Conservation (phyloP, 768 basidiomycete species). For the Boletus tylopilopsis region DNA sequence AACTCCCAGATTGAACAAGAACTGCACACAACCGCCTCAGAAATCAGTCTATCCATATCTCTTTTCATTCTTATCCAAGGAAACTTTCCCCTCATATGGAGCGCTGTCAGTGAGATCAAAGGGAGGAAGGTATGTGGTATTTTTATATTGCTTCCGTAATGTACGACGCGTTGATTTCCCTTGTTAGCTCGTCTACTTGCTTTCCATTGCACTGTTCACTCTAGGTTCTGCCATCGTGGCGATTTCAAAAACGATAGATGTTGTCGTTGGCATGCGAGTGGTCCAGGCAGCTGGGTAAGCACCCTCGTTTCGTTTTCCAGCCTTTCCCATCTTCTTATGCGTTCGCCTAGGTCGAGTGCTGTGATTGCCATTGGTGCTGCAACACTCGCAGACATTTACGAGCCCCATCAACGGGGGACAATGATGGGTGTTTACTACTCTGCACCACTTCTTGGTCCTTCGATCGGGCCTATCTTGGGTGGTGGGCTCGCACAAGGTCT, state of each 20-base stretch:
- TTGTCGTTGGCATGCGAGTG: constrained; percentile 64
- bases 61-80: constrained; percentile 75
- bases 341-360: constrained; percentile 49
- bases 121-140: constrained; percentile 56
- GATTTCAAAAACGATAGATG: constrained; percentile 48
- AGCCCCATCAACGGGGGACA: constrained; percentile 67
- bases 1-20: constrained; percentile 60
- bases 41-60: constrained; percentile 68
- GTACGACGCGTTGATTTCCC: not conserved
- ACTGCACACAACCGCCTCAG: constrained; percentile 53
- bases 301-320: not conserved
- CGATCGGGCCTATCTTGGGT: constrained; percentile 66
- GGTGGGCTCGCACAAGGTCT: constrained; percentile 64
- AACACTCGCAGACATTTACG: constrained; percentile 77
- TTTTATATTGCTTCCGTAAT: not conserved
- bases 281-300: constrained; percentile 62
- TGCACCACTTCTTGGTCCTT: constrained; percentile 72
- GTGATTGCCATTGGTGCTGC: constrained; percentile 68
- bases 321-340: not conserved
- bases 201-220: constrained; percentile 50
- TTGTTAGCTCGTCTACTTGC: constrained; percentile 49
- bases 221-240: constrained; percentile 59
- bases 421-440: constrained; percentile 83
- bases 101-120: constrained; percentile 46
- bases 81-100: constrained; percentile 36